Base-by-base conservation (phyloP, 2,329 filamentous ascomycete species). In the Cladorrhinum sp. region DNA sequence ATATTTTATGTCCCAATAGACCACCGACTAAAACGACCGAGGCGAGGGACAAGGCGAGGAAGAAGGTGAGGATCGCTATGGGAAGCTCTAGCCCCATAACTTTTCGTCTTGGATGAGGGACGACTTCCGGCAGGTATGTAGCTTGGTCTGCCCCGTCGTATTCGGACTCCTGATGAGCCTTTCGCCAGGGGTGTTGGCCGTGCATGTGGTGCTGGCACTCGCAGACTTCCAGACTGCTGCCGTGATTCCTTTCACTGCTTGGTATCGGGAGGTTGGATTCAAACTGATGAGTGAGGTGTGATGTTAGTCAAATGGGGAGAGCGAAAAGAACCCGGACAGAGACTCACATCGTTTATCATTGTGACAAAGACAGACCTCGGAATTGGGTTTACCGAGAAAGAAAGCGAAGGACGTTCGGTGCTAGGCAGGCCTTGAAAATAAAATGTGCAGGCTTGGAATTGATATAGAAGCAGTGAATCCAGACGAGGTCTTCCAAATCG, bases 231-330 rank as follows among this genome's bases (percentile, higher is more conserved):
- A 56, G 20, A 4, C 36, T 36, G 41, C 29, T 56, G 13, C 53
- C 53, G 53, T 56, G 23, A 25, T 56, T 56, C n/a, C 41, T 56
- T 49, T 56, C 53, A 12, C 38, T 23, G 25, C 49, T 56, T 18
- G 53, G 53, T 4, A 56, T 56, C 2, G 53, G 53, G n/a, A 56
- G 53, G 25, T 56, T 56, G 20, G 53, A 45, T 56, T 56, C 53
- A 22, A 48, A 56, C 53, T 56, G 18, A 25, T 20, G n/a, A 9
- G 3, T 38, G 16, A 50, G 24, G 22, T 13, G 20, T 36, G n/a
- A 27, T 29, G 41, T 13, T 24, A 22, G 20, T 13, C 20, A 18
- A 32, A 8, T 6, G 36, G 20, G n/a, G 25, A 7, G 13, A 24
- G 23, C 20, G 36, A 48, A 5, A 18, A 20, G 23, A 38, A 9